These are phyloP conservation scores for Curvularia hawaiiensis DNA, from an alignment of 2,329 filamentous ascomycete species.

Conservation along the genomic window DNA sequence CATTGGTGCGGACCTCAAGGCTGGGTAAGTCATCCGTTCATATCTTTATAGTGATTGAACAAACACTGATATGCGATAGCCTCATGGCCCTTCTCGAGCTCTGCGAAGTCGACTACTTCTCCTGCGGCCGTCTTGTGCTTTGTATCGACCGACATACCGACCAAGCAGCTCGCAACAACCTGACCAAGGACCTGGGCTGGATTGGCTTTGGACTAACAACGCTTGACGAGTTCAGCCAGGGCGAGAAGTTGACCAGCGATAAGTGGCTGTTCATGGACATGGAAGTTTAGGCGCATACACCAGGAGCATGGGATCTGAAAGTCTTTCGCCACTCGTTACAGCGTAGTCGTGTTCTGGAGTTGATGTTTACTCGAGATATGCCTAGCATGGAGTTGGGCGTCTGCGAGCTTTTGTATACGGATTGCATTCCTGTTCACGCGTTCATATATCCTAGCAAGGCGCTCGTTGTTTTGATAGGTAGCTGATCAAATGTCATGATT, in stretches of 20 bases:
- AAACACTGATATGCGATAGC: slow-evolving; percentile 26
- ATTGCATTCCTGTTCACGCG: slow-evolving; percentile 2
- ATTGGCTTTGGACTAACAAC: slow-evolving; percentile 87
- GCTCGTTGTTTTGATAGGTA: slow-evolving; percentile 1
- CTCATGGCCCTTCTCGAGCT: slow-evolving; percentile 90
- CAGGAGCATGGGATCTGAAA: neutral
- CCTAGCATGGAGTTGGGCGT: slow-evolving; percentile 11
- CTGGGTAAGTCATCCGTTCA: slow-evolving; percentile 68
- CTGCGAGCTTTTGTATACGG: neutral
- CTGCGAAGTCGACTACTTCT: slow-evolving; percentile 72
- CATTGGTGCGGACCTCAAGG: slow-evolving; percentile 79
- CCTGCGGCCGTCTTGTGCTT: slow-evolving; percentile 77
- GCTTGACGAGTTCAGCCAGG: slow-evolving; percentile 73
- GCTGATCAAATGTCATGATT: slow-evolving; percentile 5
- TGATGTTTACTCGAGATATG: neutral
- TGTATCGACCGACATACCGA: slow-evolving; percentile 76
- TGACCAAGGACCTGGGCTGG: slow-evolving; percentile 87
- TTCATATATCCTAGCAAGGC: slow-evolving; percentile 5
- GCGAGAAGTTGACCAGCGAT: slow-evolving; percentile 67
- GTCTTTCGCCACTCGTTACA: slow-evolving; percentile 6
- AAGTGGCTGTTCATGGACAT: slow-evolving; percentile 88
- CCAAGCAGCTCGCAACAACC: slow-evolving; percentile 64
- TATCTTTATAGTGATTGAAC: neutral
- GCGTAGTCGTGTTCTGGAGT: neutral
- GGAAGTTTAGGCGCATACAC: slow-evolving; percentile 65